phyloP scores from a whole-genome alignment of 1,139 yeast genomes.

The Petasospora fabianii region DNA sequence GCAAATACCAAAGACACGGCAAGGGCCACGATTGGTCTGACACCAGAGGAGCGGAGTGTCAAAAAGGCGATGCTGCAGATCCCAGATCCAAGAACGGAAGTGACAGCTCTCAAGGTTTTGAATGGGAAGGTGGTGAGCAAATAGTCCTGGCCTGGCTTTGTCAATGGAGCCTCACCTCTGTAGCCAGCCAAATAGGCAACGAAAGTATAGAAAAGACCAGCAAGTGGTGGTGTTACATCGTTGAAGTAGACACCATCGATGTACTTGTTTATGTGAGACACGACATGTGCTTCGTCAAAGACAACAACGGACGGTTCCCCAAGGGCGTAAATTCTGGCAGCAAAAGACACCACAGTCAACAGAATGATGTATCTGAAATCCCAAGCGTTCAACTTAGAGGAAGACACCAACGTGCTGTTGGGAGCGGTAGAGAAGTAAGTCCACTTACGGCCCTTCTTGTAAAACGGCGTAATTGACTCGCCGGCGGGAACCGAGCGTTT shows the following conservation, averaged over 20 bases:
- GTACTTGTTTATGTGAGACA: constrained; percentile 65
- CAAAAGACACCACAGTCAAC: constrained; percentile 16
- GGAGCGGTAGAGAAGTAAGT: constrained; percentile 22
- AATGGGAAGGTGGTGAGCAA: constrained; percentile 19
- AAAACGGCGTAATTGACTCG: constrained; percentile 4
- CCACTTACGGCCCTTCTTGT: constrained; percentile 23
- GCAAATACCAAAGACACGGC: constrained; percentile 44
- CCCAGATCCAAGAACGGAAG: constrained; percentile 48
- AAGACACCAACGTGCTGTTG: neutral
- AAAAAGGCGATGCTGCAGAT: constrained; percentile 45
- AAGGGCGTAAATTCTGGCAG: constrained; percentile 21
- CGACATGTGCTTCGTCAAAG: constrained; percentile 64
- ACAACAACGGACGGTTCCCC: constrained; percentile 45
- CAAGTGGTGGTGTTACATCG: constrained; percentile 63
- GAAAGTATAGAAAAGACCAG: constrained; percentile 44
- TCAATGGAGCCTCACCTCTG: constrained; percentile 35
- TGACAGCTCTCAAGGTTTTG: constrained; percentile 44
- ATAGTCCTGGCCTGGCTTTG: constrained; percentile 17
- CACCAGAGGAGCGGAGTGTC: constrained; percentile 45
- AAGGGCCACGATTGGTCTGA: constrained; percentile 40
- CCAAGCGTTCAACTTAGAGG: constrained; percentile 7
- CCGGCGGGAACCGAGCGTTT: constrained; percentile 1
- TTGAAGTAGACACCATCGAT: constrained; percentile 56
- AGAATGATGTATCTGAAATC: constrained; percentile 16
- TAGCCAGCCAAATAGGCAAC: constrained; percentile 42